Evolutionary conservation across 2,329 filamentous ascomycete genomes (phyloP), one percentile per base, ranked within the genome.

Genomic region (Cryphonectria japonica): DNA sequence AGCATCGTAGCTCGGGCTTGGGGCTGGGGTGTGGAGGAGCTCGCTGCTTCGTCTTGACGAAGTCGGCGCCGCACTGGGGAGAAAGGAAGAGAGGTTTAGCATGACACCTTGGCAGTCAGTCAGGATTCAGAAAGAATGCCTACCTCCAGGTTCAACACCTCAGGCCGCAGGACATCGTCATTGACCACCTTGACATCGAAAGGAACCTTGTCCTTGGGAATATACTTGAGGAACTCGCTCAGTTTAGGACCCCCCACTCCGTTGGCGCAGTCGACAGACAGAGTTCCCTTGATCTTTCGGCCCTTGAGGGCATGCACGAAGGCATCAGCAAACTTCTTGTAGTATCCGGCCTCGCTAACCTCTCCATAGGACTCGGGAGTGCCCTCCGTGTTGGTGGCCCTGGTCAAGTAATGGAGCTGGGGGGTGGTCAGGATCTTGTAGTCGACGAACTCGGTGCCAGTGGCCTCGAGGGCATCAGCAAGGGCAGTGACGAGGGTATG

Each of bases 401-500:
- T 93, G 43, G 95, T 95, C 74, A 98, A 87, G 83, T 99, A 99
- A 85, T 99, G 96, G 71, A 99, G 88, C 83, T 98, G 96, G n/a
- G 96, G 96, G 3, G 96, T 99, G 16, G 96, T 98, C 78, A 98
- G 86, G 79, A 95, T 91, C 82, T 95, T 96, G 84, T 91, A 95
- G 85, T 98, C 95, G 78, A 89, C 89, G 78, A 89, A 91, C 72
- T 93, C 89, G 69, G 92, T 89, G 69, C 88, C 88, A 63, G 92
- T 91, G 67, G 93, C 93, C 72, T 91, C 90, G 74, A 98, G 85
- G 26, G 93, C 93, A 78, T 93, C 92, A 71, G 91, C 88, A 66
- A 98, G 88, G 72, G 95, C 93, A 54, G 88, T 86, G 41, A 95
- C 92, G 37, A 99, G 90, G 71, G 89, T 91, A 76, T 93, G 92